Evolutionary conservation across 2,329 filamentous ascomycete species (phyloP), one percentile per base, ranked within the genome.

Genomic region (Arthrobotrys sphaeroides): DNA sequence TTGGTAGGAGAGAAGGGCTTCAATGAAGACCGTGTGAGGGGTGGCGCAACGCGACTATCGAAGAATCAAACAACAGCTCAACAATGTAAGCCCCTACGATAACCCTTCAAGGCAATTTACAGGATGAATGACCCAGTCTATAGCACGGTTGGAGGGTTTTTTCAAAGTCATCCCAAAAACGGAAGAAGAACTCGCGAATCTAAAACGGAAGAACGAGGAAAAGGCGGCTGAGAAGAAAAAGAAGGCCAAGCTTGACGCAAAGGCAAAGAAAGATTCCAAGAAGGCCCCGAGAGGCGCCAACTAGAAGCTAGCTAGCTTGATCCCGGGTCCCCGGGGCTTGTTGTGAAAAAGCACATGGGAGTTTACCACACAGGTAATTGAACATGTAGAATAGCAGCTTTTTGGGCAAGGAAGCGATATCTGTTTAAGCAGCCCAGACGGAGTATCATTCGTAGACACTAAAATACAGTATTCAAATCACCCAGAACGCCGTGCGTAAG

Each of bases 1-100:
- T 85, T 99, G 1, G 95, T 97, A 2, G 89, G 89, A 4, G 95
- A 98, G 81, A 99, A 99, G 84, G 95, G 94, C 0, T 99, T 99
- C 86, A 96, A 90, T 28, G 96, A 99, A 82, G 95, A 99, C 81
- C 88, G 95, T 16, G 95, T 99, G 6, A 88, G 94, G 38, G 88
- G 87, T 45, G 94, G 87, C 26, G 94, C 91, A 0, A 87, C 89
- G 1, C 88, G 92, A 67, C 84, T 99, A 70, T 88, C 91, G 82
- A 99, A 98, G 87, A 95, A 93, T 79, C 85, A 96, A 78, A 97
- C 97, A 87, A 91, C 88, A 55, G 90, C 90, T 26, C 95, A 98
- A 83, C 95, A 99, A 84, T 78, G 79, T 79, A 73, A 60, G 73
- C 22, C 33, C 7, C 42, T 18, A 16, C 49, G 28, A 22, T 24